Percentiles rank a stretch among this genome's conserved stretches.
phyloP scores from a whole-genome alignment of 73 alveolate species.

The Paramecium primaurelia region DNA sequence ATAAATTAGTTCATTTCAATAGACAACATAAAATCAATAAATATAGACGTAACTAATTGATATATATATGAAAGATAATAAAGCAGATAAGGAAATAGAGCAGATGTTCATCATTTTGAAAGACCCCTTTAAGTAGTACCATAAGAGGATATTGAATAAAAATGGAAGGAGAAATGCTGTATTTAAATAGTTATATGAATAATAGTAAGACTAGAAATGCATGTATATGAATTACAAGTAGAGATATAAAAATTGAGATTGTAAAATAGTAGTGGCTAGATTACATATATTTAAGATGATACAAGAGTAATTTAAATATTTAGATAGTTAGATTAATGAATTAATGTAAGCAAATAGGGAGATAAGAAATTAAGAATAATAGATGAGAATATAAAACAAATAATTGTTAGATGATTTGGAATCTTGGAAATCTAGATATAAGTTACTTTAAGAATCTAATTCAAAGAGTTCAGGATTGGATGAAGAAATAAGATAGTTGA shows the following conservation, averaged over 20 bases:
- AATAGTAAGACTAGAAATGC: background rate
- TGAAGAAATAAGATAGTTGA: slow-evolving; percentile 11
- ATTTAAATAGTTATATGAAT: background rate
- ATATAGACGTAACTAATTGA: background rate
- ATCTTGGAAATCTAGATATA: slow-evolving; percentile 10
- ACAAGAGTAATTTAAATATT: background rate
- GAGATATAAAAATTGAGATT: background rate
- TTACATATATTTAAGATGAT: background rate
- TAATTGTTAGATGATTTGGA: background rate
- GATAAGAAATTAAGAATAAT: slow-evolving; percentile 9
- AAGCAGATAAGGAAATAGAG: background rate
- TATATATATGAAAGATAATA: background rate
- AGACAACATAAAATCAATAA: background rate
- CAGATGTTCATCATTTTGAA: slow-evolving; percentile 43
- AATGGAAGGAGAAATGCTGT: slow-evolving; percentile 33
- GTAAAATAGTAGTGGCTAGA: background rate
- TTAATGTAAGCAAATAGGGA: background rate
- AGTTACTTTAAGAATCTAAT: background rate
- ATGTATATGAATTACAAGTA: background rate
- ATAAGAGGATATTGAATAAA: background rate
- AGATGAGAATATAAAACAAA: background rate
- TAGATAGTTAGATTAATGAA: background rate
- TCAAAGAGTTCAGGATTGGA: background rate
- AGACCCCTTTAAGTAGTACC: slow-evolving; percentile 11
- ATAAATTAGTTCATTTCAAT: background rate